phyloP scores from a whole-genome alignment of 2,329 filamentous ascomycete species.

The Epichloe hybrida region DNA sequence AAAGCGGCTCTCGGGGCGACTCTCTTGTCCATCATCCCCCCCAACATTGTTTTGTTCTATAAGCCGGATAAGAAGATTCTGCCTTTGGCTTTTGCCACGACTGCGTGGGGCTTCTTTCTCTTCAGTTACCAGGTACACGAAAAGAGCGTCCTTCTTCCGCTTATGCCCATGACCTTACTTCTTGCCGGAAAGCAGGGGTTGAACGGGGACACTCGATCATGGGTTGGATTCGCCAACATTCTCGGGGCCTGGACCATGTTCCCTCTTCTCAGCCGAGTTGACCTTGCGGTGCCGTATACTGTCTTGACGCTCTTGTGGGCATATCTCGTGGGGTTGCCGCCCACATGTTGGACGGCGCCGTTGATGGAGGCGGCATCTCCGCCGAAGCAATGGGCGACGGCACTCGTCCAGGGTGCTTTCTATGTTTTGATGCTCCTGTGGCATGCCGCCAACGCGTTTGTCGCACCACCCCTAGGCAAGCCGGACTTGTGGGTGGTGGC shows the following conservation, averaged over 20 bases:
- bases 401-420: conserved; percentile 58
- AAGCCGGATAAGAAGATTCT: conserved; percentile 65
- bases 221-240: conserved; percentile 93
- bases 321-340: conserved; percentile 78
- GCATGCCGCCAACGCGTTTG: conserved; percentile 62
- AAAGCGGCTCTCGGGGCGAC: conserved; percentile 63
- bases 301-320: conserved; percentile 81
- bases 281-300: conserved; percentile 70
- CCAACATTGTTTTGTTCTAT: conserved; percentile 67
- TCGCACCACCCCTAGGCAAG: conserved; percentile 57
- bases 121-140: conserved; percentile 98
- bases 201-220: conserved; percentile 61
- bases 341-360: conserved; percentile 58
- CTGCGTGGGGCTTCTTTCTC: conserved; percentile 93
- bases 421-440: conserved; percentile 68
- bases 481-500: conserved; percentile 90
- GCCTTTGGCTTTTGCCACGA: conserved; percentile 67
- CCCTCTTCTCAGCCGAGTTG: conserved; percentile 74
- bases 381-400: conserved; percentile 38
- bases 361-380: conserved; percentile 31
- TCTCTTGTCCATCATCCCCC: conserved; percentile 58
- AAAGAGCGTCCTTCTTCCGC: conserved; percentile 84
- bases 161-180: conserved; percentile 86
- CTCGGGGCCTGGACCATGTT: conserved; percentile 89
- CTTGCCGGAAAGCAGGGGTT: conserved; percentile 68